Evolutionary conservation across 305 asterid genomes (phyloP), one percentile per base, ranked within the genome.

Genomic region (Coffea humblotiana): DNA sequence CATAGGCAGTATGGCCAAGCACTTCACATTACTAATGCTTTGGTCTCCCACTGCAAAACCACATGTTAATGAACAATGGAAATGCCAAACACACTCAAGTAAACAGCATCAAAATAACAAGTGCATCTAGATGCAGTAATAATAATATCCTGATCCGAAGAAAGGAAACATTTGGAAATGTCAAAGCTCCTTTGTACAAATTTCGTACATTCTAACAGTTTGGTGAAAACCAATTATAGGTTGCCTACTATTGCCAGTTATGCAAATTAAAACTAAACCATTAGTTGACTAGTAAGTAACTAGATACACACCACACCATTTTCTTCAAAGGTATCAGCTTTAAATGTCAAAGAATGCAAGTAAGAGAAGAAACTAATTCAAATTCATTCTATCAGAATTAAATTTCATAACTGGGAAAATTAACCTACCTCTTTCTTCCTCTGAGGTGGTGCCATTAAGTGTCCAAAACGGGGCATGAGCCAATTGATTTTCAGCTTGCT

Each of bases 401-500:
- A 60, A 45, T 15, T 56, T 25, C 19, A 61, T 45, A 80, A 66
- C 25, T 18, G 29, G 64, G 61, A 29, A 73, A 65, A 37, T 69
- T 54, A 27, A 81, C 87, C 74, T 73, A 93, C 99, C 98, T 92
- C 98, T 90, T 92, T 93, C 90, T 92, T 95, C 84, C 94, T 92
- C 76, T 89, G 96, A 78, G 98, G 82, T 67, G 94, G 89, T 80
- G 92, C 87, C 80, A 92, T 75, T 78, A 93, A 82, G 71, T 97
- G 85, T 72, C 97, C 98, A 83, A 86, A 91, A 72, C 97, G 97
- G 97, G 71, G 96, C 85, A 91, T 95, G 97, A 48, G 94, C 82
- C 89, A 95, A 86, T 74, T 95, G 99, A 84, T 86, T 93, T 88
- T 95, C 99, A 78, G 99, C 99, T 85, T 93, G 98, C 85, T 95